These are phyloP conservation scores for Sugiyamaella paludigena DNA, from an alignment of 1,139 yeast species.

Conservation along the genomic window DNA sequence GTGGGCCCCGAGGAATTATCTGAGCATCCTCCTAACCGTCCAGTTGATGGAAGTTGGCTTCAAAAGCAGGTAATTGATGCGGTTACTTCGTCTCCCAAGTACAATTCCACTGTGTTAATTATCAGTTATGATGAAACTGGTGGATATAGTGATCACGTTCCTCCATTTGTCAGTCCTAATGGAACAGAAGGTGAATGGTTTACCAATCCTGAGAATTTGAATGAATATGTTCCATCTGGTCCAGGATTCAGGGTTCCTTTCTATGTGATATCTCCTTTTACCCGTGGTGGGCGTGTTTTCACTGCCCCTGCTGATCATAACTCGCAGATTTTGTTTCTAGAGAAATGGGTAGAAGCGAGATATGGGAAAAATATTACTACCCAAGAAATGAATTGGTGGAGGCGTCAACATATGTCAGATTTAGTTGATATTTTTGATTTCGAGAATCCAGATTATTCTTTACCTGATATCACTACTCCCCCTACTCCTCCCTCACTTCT, in stretches of 20 bases:
- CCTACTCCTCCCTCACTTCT: too few relatives aligned
- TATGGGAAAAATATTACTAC: slow-evolving; percentile 15
- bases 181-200: slow-evolving; percentile 23
- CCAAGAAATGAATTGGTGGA: slow-evolving; percentile 21
- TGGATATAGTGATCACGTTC: slow-evolving; percentile 30
- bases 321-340: slow-evolving; percentile 27
- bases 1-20: too few relatives aligned
- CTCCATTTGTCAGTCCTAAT: slow-evolving; percentile 22
- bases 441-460: slow-evolving; percentile 19
- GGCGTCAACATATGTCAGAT: slow-evolving; percentile 26
- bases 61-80: slow-evolving; percentile 22
- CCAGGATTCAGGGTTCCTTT: slow-evolving; percentile 24
- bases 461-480: slow-evolving; percentile 9
- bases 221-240: slow-evolving; percentile 19
- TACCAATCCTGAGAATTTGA: slow-evolving; percentile 14
- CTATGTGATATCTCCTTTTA: slow-evolving; percentile 25
- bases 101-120: slow-evolving; percentile 25
- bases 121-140: slow-evolving; percentile 30
- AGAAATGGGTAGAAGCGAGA: slow-evolving; percentile 19
- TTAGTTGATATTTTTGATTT: slow-evolving; percentile 28
- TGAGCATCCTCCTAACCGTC: slow-evolving; percentile 28
- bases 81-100: slow-evolving; percentile 20
- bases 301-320: slow-evolving; percentile 28
- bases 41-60: slow-evolving; percentile 27
- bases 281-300: slow-evolving; percentile 28